Evolutionary conservation across 805 yeast genomes (phyloP).

Genomic region (Saccharomyces kudriavzevii): DNA sequence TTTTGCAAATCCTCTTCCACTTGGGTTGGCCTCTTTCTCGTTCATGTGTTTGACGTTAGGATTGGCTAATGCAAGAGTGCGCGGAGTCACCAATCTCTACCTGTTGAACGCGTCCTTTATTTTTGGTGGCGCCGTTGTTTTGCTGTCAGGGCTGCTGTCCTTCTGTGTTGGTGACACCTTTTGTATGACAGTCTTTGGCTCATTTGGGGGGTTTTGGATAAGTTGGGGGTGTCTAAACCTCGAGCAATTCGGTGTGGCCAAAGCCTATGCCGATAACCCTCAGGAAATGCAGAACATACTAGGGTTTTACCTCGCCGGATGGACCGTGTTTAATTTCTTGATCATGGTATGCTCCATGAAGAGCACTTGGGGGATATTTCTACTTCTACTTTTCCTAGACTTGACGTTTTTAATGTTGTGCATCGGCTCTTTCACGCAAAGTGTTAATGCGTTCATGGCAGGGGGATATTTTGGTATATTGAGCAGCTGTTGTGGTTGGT

Average conservation of each 20-base stretch:
- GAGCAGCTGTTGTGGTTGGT: slow-evolving; percentile 43
- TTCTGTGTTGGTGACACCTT: slow-evolving; percentile 56
- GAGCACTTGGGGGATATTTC: slow-evolving; percentile 44
- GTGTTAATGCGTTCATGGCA: slow-evolving; percentile 33
- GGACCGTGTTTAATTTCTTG: slow-evolving; percentile 50
- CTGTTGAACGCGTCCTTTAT: slow-evolving; percentile 42
- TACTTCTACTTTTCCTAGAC: slow-evolving; percentile 40
- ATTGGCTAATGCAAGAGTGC: slow-evolving; percentile 46
- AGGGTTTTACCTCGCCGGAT: slow-evolving; percentile 45
- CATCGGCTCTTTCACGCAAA: slow-evolving; percentile 38
- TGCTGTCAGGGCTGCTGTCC: slow-evolving; percentile 61
- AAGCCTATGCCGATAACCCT: slow-evolving; percentile 34
- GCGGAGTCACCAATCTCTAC: slow-evolving; percentile 40
- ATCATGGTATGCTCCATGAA: slow-evolving; percentile 43
- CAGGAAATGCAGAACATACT: slow-evolving; percentile 38
- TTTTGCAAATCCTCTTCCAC: slow-evolving; percentile 28
- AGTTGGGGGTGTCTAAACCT: slow-evolving; percentile 49
- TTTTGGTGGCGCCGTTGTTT: slow-evolving; percentile 56
- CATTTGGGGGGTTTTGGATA: slow-evolving; percentile 58
- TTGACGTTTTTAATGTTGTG: slow-evolving; percentile 39
- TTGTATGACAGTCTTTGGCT: slow-evolving; percentile 43
- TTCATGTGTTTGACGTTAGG: slow-evolving; percentile 44
- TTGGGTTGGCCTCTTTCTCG: slow-evolving; percentile 57
- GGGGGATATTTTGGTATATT: slow-evolving; percentile 48
- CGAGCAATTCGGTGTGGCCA: slow-evolving; percentile 44